Evolutionary conservation across 1,139 yeast species (phyloP), one percentile per base, ranked within the genome.

Genomic region (Kurtzmaniella quercitrusa): DNA sequence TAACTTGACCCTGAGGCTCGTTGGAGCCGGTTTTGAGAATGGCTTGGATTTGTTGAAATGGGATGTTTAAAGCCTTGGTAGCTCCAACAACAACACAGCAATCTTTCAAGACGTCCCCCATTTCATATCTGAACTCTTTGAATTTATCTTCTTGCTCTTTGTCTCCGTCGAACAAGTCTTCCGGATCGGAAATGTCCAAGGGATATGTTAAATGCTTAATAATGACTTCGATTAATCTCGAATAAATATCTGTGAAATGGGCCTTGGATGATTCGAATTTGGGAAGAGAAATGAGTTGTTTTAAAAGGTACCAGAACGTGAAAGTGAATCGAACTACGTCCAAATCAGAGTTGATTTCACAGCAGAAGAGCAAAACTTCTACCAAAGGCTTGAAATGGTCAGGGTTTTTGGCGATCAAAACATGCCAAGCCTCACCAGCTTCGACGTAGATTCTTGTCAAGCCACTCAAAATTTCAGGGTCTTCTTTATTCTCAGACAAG

Each of bases 371-470:
- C 31, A 91, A 65, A 9, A 87, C 81, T 48, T 80, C 82, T n/a
- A 90, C 94, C 54, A 93, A 68, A 2, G 87, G 85, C 50, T 79
- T 75, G 65, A 89, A 93, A 45, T 76, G 77, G 41, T 66, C 65
- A 0, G 97, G 95, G 46, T 78, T 71, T 55, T 81, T 82, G 7
- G 95, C 93, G 45, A 91, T 80, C 31, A 87, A 70, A 31, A 87
- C 87, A 62, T 89, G 94, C 98, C 98, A 94, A 2, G 95, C 77
- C 62, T 91, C 98, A 48, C 96, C 96, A 2, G 97, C 95, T 55
- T 90, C 96, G 16, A 91, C 88, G 60, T 86, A 88, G 40, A 94
- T 63, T 56, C 93, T 74, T 0, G 95, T 81, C 48, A 86, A 68
- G 19, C 88, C 83, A 47, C 85, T 82, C 57, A 87, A 78, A 23